These are phyloP conservation scores for Daldinia sp. DNA, from an alignment of 2,329 filamentous ascomycete species.

Conservation along the genomic window DNA sequence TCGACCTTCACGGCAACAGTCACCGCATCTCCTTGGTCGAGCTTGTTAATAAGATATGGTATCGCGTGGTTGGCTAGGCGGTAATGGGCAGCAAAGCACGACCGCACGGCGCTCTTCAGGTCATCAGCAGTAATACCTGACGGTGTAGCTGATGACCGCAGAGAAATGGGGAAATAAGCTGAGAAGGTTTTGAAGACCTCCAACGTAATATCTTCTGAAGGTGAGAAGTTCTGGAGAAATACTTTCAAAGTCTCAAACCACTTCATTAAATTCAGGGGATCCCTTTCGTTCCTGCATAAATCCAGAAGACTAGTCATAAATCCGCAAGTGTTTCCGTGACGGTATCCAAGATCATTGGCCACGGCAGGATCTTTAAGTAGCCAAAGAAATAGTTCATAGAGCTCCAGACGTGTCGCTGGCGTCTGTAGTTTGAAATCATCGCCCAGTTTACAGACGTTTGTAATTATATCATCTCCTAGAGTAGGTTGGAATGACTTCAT, in stretches of 20 bases:
- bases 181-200: conserved; percentile 68
- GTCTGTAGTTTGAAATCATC: conserved; percentile 69
- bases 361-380: conserved; percentile 60
- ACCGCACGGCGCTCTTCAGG: conserved; percentile 65
- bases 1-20: conserved; percentile 72
- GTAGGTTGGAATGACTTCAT: conserved; percentile 66
- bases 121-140: conserved; percentile 67
- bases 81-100: conserved; percentile 66
- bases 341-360: conserved; percentile 59
- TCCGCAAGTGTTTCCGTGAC: conserved; percentile 57
- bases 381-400: conserved; percentile 62
- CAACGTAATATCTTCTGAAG: conserved; percentile 60
- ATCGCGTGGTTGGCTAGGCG: conserved; percentile 60
- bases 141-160: conserved; percentile 63
- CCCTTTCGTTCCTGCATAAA: conserved; percentile 66
- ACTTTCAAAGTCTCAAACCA: conserved; percentile 66
- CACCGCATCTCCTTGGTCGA: conserved; percentile 70
- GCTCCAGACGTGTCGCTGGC: conserved; percentile 63
- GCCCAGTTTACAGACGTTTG: conserved; percentile 62
- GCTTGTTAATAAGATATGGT: conserved; percentile 67
- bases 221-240: conserved; percentile 60
- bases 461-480: conserved; percentile 62
- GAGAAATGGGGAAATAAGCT: conserved; percentile 71
- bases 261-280: conserved; percentile 67
- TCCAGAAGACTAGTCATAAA: conserved; percentile 65